Evolutionary conservation across 2,329 filamentous ascomycete genomes (phyloP), one percentile per base, ranked within the genome.

Genomic region (Cytospora paraplurivora): DNA sequence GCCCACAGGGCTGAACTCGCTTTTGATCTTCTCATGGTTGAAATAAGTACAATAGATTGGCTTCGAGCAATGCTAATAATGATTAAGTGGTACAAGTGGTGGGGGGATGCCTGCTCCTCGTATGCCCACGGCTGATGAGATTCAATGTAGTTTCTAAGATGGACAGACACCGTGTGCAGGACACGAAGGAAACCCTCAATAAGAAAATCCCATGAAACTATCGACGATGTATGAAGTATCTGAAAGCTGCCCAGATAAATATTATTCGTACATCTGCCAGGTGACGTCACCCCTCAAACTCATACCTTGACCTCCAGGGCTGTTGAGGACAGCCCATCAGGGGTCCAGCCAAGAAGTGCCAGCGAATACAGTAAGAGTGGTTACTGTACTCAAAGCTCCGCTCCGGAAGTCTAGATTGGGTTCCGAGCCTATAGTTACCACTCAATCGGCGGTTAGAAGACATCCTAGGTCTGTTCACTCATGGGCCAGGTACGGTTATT

Each of bases 281-380:
- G 58, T 61, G 58, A 61, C 58, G 58, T 61, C 58, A 61, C 58
- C 27, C 27, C 27, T 27, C 27, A 27, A 8, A 21, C 44, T 47
- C 27, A 47, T 21, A 47, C 44, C 8, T n/a, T 47, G 32, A 8
- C 37, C 13, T 12, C 56, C 44, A 21, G 50, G 41, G 35, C 56
- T 47, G 44, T 47, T 61, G 32, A 15, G 7, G 19, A 17, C 38
- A 41, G 38, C 12, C 12, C 38, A 17, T 21, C 51, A 55, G 58
- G 58, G 58, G 58, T 61, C 58, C 37, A 55, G 58, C 58, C 58
- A 61, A 61, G 58, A 41, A 41, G 55, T 44, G 51, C 58, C 50
- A 47, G 12, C 44, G n/a, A 47, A 47, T 19, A 47, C 44, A n/a
- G 21, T 47, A 12, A 21, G 12, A n/a, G 2, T 44, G 17, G 19